Evolutionary conservation across 1,284 basidiomycete species (phyloP), one percentile per base, ranked within the genome.

Genomic region (Fomitopsis pinicola): DNA sequence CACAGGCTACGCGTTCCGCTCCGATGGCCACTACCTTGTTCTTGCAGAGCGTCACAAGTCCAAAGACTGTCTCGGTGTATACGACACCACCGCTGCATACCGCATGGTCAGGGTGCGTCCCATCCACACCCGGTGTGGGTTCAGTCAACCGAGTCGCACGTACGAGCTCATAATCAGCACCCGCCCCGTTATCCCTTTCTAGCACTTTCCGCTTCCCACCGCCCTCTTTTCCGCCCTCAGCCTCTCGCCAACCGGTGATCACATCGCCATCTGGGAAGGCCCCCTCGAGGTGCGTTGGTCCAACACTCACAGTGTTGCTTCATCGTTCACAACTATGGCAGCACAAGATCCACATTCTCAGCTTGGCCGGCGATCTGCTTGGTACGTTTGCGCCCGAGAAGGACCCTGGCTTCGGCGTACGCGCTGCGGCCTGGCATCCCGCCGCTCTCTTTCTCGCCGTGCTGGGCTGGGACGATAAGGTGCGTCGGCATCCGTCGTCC

Each of bases 201-300:
- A 91, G 92, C 92, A 95, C 73, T 96, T 94, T 66, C 82, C 89
- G 2, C 75, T 94, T n/a, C 87, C 88, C 1, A 93, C 93, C 0
- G 77, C 82, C 6, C 90, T 91, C 26, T 74, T 93, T 26, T 81
- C 89, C 15, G 91, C 90, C 0, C 71, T 95, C n/a, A 78, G 85
- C 1, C 80, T 96, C 63, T 94, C 93, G 9, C 94, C 94, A 0
- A 89, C 84, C 12, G 94, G 93, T 6, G 88, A 87, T 66, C 81
- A 89, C 73, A 65, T 97, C 14, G 93, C 93, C 0, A 81, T 91
- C 0, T 95, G 91, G 89, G 95, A 97, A 71, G 87, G 89, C 12
- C 80, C 85, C 9, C 73, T 95, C 28, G 89, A 92, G 76, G 94
- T 92, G 64, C 52, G 80, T 72, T n/a, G 36, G 55, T 36, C 55